A percentile compares a stretch with the other conserved stretches of the same genome.
Evolutionary conservation across 169 alveolate genomes (phyloP).

Genomic region (Cardiosporidium cionae): DNA sequence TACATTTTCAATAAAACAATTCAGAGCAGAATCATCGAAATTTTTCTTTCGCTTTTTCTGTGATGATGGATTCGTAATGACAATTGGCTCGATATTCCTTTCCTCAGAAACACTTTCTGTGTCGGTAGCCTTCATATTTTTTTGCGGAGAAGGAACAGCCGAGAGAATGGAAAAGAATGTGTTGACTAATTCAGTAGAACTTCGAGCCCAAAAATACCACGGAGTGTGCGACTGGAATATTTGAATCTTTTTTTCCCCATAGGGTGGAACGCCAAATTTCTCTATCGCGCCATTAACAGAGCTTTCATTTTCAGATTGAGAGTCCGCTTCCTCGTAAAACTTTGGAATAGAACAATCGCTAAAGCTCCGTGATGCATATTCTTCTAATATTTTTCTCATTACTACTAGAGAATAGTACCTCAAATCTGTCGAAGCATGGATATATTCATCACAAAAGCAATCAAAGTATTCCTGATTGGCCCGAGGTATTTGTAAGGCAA

Average conservation of each 20-base stretch:
- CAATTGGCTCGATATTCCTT: neutral
- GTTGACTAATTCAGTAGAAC: neutral
- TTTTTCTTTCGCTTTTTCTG: neutral
- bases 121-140: neutral
- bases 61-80: neutral
- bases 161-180: too few relatives aligned
- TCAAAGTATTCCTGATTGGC: neutral
- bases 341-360: neutral
- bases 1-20: neutral
- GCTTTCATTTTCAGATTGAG: neutral
- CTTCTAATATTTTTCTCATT: constrained; percentile 8
- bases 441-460: neutral
- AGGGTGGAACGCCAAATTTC: neutral
- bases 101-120: neutral
- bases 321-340: neutral
- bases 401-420: constrained; percentile 17
- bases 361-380: neutral
- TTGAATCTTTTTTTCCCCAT: neutral
- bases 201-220: neutral
- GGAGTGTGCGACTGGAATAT: neutral
- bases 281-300: neutral
- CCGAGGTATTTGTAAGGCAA: neutral
- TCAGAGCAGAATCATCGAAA: neutral
- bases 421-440: neutral
- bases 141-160: neutral